A percentile compares a stretch with the other conserved stretches of the same genome.
Evolutionary conservation across 139 green algal species (phyloP).

Genomic region (Tetradesmus obliquus): DNA sequence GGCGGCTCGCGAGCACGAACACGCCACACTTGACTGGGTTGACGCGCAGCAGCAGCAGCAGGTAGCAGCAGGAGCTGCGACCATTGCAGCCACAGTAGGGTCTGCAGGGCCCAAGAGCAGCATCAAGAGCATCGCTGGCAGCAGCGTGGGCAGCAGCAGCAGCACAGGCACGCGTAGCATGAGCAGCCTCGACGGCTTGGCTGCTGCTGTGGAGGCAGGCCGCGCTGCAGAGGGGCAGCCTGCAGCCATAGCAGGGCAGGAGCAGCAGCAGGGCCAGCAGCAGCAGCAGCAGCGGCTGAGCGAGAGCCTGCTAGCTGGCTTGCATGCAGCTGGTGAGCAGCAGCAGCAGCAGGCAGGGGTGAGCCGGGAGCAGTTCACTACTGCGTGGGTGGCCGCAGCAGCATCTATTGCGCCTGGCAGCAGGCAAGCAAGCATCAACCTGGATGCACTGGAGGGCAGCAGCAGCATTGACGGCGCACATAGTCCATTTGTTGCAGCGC

Average conservation of each 20-base stretch:
- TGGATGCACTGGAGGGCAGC: not conserved
- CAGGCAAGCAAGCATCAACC: not conserved
- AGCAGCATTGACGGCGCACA: not conserved
- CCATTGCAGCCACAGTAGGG: not conserved
- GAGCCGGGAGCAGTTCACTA: not conserved
- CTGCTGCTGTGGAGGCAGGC: not conserved
- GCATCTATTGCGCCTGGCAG: not conserved
- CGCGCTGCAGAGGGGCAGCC: not conserved
- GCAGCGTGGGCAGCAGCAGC: constrained; percentile 20
- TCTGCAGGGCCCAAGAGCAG: not conserved
- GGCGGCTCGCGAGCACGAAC: not conserved
- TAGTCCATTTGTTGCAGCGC: not conserved
- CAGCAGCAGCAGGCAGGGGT: not conserved
- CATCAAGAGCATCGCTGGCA: not conserved
- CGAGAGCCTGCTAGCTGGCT: not conserved
- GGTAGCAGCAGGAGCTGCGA: not conserved
- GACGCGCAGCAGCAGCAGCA: not conserved
- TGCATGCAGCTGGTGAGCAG: not conserved
- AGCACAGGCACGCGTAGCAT: not conserved
- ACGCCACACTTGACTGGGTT: not conserved
- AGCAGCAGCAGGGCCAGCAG: not conserved
- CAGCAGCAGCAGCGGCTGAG: not conserved
- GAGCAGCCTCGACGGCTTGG: not conserved
- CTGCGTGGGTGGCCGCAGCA: not conserved
- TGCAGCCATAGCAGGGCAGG: not conserved